Evolutionary conservation across 2,329 filamentous ascomycete genomes (phyloP).

Genomic region (Aspergillus calidoustus): DNA sequence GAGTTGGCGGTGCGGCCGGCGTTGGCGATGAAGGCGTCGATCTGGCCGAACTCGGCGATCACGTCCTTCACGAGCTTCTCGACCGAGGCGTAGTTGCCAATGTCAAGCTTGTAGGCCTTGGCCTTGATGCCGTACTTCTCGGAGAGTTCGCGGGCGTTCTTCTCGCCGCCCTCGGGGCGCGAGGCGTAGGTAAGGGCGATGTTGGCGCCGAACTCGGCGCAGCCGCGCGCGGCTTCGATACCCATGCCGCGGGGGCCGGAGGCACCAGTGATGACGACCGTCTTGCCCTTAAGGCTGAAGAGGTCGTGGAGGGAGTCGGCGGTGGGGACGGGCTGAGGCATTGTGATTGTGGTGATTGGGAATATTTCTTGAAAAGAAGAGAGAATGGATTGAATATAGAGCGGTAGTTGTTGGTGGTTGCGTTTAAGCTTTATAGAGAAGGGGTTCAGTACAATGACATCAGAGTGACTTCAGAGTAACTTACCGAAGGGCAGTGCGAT

Average conservation of each 20-base stretch:
- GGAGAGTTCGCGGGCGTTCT: conserved; percentile 66
- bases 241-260: conserved; percentile 69
- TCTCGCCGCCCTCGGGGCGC: conserved; percentile 64
- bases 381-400: neutral
- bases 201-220: conserved; percentile 67
- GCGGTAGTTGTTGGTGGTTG: conserved; percentile 1
- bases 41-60: conserved; percentile 71
- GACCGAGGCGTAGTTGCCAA: conserved; percentile 61
- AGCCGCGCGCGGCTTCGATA: conserved; percentile 68
- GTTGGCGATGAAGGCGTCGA: conserved; percentile 71
- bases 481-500: neutral
- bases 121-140: conserved; percentile 67
- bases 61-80: conserved; percentile 63
- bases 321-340: conserved; percentile 46
- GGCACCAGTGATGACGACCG: conserved; percentile 54
- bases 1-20: conserved; percentile 72
- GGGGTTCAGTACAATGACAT: neutral
- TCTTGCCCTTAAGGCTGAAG: conserved; percentile 54
- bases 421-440: neutral
- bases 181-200: conserved; percentile 70
- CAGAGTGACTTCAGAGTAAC: neutral
- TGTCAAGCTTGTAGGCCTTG: conserved; percentile 70
- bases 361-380: neutral
- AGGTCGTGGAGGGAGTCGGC: conserved; percentile 44
- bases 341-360: conserved; percentile 25